phyloP scores from a whole-genome alignment of 345 rosid genomes.

The Eucalyptus marginata region DNA sequence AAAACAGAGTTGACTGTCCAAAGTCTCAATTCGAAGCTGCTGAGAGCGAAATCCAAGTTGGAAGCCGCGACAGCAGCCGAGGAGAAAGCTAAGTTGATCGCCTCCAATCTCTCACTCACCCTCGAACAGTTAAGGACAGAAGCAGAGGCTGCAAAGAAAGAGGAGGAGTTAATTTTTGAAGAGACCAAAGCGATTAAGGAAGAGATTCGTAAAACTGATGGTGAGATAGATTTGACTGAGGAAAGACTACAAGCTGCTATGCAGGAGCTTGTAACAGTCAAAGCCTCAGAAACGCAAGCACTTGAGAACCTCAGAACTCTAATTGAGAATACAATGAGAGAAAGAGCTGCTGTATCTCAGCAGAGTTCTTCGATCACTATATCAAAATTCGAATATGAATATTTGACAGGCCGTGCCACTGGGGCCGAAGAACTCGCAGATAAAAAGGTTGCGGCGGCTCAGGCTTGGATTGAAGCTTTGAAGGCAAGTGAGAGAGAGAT shows the following conservation, averaged over 20 bases:
- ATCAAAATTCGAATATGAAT: conserved; percentile 76
- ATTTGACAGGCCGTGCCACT: conserved; percentile 50
- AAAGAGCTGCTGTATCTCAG: conserved; percentile 35
- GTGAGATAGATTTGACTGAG: conserved; percentile 35
- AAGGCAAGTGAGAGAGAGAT: conserved; percentile 68
- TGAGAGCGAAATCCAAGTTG: conserved; percentile 49
- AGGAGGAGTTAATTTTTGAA: conserved; percentile 25
- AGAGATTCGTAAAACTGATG: conserved; percentile 35
- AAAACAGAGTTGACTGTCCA: conserved; percentile 33
- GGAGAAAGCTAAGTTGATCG: conserved; percentile 40
- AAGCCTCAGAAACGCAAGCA: conserved; percentile 42
- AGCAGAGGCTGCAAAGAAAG: conserved; percentile 45
- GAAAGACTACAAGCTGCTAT: conserved; percentile 40
- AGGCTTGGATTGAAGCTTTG: conserved; percentile 86
- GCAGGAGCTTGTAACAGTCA: conserved; percentile 52
- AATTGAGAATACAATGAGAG: conserved; percentile 25
- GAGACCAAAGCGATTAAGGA: conserved; percentile 35
- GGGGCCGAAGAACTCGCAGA: conserved; percentile 71
- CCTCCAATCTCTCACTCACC: conserved; percentile 32
- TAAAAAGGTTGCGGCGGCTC: conserved; percentile 83
- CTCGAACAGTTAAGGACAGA: conserved; percentile 53
- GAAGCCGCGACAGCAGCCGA: conserved; percentile 42
- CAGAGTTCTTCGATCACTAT: conserved; percentile 32
- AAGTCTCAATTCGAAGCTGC: conserved; percentile 61
- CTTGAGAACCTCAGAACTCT: conserved; percentile 40